Base-by-base conservation (phyloP, 1,284 basidiomycete species). In the Marasmius tenuissimus region DNA sequence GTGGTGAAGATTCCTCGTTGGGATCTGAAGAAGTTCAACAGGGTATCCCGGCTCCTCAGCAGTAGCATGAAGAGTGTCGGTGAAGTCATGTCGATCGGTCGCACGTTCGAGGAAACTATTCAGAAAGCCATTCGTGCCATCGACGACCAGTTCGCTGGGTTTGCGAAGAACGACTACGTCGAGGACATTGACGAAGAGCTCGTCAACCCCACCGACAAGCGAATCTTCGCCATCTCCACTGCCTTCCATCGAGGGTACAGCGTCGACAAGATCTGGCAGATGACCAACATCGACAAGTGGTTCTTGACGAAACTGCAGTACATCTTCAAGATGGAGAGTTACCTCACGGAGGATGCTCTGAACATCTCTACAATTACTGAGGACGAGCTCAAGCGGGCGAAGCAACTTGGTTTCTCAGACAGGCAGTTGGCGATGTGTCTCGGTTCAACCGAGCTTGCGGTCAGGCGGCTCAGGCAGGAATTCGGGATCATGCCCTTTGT, bases 11-110 rank as follows among this genome's bases (percentile, higher is more conserved):
- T 99, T 71, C 97, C 97, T 58, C 91, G 96, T 66, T 99, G 97
- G 97, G 97, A 99, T 78, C 80, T 98, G 72, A 97, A 97, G 77
- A 99, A 99, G 85, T 99, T 99, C 80, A 93, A 75, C 70, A 87
- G 96, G 50, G 96, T 98, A 68, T 95, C 92, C 73, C 87, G 88
- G 61, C 81, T 93, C 52, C 80, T 98, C 57, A 94, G 93, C 73
- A 94, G 91, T 68, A 94, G 92, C 75, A 98, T 99, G 97, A 99
- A 99, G 87, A 95, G 92, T 71, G 97, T 99, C 6, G 97, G 97
- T 61, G 97, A 99, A 77, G 97, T 99, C 61, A 99, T 99, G 97
- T 94, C 93, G 66, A 98, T 99, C 67, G 97, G 97, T 27, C 85
- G 97, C 68, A 97, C 95, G 11, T 99, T 99, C 70, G 97, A 98